phyloP scores from a whole-genome alignment of 495 filamentous ascomycete genomes.

The Penicillium cosmopolitanum region DNA sequence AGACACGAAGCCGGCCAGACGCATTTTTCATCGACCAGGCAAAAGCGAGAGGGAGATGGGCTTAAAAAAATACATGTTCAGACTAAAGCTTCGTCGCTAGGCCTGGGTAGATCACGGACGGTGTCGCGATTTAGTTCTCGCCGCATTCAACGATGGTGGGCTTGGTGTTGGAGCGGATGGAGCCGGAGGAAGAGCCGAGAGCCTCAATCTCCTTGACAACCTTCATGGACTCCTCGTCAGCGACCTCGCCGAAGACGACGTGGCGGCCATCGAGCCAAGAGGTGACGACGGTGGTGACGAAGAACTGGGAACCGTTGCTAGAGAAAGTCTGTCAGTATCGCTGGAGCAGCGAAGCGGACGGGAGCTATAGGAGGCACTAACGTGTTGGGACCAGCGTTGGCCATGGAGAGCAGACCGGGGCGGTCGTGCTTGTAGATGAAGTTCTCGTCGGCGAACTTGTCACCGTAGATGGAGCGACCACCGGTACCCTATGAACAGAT shows the following conservation, averaged over 20 bases:
- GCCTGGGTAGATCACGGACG: slow-evolving; percentile 11
- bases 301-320: slow-evolving; percentile 98
- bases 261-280: slow-evolving; percentile 96
- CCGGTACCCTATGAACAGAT: slow-evolving; percentile 68
- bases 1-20: slow-evolving; percentile 19
- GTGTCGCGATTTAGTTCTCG: slow-evolving; percentile 47
- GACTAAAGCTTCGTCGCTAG: slow-evolving; percentile 24
- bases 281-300: slow-evolving; percentile 91
- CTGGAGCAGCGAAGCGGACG: neutral
- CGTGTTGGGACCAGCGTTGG: slow-evolving; percentile 89
- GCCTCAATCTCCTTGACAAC: slow-evolving; percentile 77
- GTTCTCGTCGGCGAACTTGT: slow-evolving; percentile 97
- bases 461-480: slow-evolving; percentile 95
- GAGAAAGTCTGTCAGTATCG: slow-evolving; percentile 2
- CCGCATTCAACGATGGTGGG: slow-evolving; percentile 69
- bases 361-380: slow-evolving; percentile 43
- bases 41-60: neutral
- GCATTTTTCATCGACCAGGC: slow-evolving; percentile 2
- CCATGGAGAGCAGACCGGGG: slow-evolving; percentile 94
- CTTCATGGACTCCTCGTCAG: slow-evolving; percentile 61
- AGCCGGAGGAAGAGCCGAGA: slow-evolving; percentile 63
- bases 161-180: slow-evolving; percentile 63
- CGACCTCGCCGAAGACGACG: slow-evolving; percentile 96
- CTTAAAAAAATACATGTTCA: slow-evolving; percentile 14
- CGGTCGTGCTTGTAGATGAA: slow-evolving; percentile 82